Base-by-base conservation (phyloP, 257 asterid species). In the Lantana camara region DNA sequence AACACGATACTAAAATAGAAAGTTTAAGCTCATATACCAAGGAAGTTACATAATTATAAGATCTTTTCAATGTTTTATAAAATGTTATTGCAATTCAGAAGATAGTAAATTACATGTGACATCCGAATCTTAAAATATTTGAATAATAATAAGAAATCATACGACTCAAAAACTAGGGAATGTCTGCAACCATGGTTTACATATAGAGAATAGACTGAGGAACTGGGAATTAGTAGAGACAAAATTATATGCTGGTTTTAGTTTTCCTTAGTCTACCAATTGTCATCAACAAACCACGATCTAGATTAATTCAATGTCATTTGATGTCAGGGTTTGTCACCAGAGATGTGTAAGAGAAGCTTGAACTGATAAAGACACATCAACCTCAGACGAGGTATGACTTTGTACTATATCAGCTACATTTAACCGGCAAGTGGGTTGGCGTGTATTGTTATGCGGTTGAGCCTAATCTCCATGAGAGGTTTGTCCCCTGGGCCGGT, bases 401-500 rank as follows among this genome's bases (percentile, higher is more conserved):
- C 15, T 19, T 38, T 22, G 63, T n/a, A 49, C 44, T 46, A 2
- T 27, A 24, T 63, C 21, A 53, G 41, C 45, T 48, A 51, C 63
- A 52, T 16, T 80, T 75, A 90, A 64, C 95, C 96, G 14, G 99
- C 96, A 63, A 90, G 95, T 15, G 99, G 99, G 68, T 94, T 94
- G 60, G 99, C 97, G 64, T 94, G 96, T 40, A 90, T 84, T 0
- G 97, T 94, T 58, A 94, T 84, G 11, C 97, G 93, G 70, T 85
- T 94, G 72, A 90, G 47, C 79, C 99, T 75, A 80, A 90, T 94
- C 80, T 94, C 99, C 71, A 91, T 93, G 38, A 87, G 93, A 56
- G 99, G 96, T 47, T 70, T 80, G 63, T 94, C 99, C 7, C 91
- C 91, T 1, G 93, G 83, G 72, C 96, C 99, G n/a, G 88, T 83